These are phyloP conservation scores for Manihot esculenta DNA, from an alignment of 441 rosid genomes.

Conservation along the genomic window DNA sequence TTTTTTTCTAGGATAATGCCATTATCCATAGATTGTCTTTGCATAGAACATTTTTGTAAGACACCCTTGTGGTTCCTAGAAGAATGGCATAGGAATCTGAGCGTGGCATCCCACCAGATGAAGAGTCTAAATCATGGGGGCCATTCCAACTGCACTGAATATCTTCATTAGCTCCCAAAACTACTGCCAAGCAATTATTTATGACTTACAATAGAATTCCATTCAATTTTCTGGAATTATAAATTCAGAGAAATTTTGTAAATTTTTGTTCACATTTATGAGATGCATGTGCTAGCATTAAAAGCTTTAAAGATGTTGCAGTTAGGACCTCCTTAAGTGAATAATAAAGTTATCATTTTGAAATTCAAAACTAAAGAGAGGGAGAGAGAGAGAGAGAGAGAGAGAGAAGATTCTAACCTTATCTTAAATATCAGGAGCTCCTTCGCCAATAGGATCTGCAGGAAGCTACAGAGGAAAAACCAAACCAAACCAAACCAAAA, in stretches of 20 bases:
- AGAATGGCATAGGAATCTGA: constrained; percentile 8
- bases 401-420: constrained; percentile 18
- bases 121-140: constrained; percentile 41
- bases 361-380: too few species aligned
- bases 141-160: constrained; percentile 29
- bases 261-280: constrained; percentile 37
- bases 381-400: not conserved
- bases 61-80: not conserved
- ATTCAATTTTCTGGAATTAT: constrained; percentile 26
- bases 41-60: constrained; percentile 3
- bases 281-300: constrained; percentile 44
- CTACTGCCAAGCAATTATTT: constrained; percentile 33
- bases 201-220: constrained; percentile 24
- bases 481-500: too few species aligned
- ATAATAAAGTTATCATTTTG: constrained; percentile 15
- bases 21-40: not conserved
- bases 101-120: constrained; percentile 30
- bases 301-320: constrained; percentile 35
- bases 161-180: constrained; percentile 32
- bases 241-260: constrained; percentile 14
- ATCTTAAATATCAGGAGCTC: constrained; percentile 17
- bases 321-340: constrained; percentile 10
- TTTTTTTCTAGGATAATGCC: not conserved
- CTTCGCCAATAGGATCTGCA: constrained; percentile 14
- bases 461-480: constrained; percentile 12